Evolutionary conservation across 2,329 filamentous ascomycete species (phyloP).

Genomic region (Akanthomyces dipterigenus): DNA sequence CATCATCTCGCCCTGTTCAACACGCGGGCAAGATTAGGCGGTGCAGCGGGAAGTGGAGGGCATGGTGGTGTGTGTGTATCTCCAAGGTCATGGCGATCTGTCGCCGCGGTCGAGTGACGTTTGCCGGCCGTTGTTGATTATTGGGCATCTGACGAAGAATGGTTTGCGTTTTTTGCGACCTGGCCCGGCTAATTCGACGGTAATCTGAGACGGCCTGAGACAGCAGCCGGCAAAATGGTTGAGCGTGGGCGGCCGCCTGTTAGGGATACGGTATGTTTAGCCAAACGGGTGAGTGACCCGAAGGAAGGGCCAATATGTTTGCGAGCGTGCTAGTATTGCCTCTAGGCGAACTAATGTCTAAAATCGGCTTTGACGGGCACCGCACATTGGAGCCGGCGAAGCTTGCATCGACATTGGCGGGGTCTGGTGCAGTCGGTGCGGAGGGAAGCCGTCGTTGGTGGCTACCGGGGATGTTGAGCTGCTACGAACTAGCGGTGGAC

Average conservation of each 20-base stretch:
- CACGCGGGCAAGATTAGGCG: slow-evolving; percentile 12
- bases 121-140: background rate
- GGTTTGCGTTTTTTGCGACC: background rate
- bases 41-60: slow-evolving; percentile 5
- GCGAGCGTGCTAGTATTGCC: background rate
- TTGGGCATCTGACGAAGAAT: background rate
- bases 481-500: background rate
- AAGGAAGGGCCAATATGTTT: background rate
- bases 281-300: background rate
- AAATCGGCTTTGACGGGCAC: background rate
- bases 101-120: background rate
- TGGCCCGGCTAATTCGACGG: slow-evolving; percentile 14
- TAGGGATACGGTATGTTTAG: slow-evolving; percentile 5
- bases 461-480: no score
- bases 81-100: background rate
- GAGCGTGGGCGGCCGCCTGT: background rate
- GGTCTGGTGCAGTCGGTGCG: background rate
- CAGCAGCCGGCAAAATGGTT: slow-evolving; percentile 10
- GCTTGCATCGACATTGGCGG: background rate
- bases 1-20: slow-evolving; percentile 30
- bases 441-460: background rate
- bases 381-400: background rate
- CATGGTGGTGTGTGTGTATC: background rate
- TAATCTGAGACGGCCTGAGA: slow-evolving; percentile 21
- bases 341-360: background rate